These are phyloP conservation scores for Aspergillus thermomutatus DNA, from an alignment of 2,329 filamentous ascomycete genomes.

Conservation along the genomic window DNA sequence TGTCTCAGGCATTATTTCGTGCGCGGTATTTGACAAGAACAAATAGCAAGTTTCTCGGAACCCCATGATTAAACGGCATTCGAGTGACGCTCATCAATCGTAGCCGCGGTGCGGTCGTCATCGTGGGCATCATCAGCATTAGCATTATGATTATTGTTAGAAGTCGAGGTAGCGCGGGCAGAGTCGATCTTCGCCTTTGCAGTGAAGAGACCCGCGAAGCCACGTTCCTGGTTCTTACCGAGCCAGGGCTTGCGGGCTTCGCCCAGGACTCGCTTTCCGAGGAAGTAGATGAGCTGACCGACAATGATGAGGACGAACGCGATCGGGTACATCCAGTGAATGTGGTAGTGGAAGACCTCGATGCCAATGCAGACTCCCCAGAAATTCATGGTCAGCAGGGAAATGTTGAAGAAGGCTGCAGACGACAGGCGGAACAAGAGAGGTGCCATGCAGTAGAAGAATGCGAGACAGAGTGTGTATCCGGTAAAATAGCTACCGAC, in stretches of 20 bases:
- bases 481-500: constrained; percentile 82
- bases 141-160: constrained; percentile 9
- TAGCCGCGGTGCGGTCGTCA: not conserved
- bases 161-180: constrained; percentile 10
- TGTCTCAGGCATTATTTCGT: not conserved
- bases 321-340: constrained; percentile 92
- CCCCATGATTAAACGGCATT: constrained; percentile 6
- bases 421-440: constrained; percentile 84
- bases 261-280: constrained; percentile 75
- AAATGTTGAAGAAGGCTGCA: constrained; percentile 96
- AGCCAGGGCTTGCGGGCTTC: constrained; percentile 96
- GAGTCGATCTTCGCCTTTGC: constrained; percentile 69
- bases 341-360: constrained; percentile 71
- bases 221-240: constrained; percentile 77
- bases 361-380: constrained; percentile 95
- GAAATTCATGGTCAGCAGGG: constrained; percentile 88
- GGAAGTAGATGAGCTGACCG: constrained; percentile 82
- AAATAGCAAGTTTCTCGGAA: not conserved
- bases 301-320: constrained; percentile 90
- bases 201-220: constrained; percentile 76
- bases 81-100: constrained; percentile 1
- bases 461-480: constrained; percentile 75
- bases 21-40: not conserved
- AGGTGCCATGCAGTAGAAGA: constrained; percentile 88
- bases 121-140: constrained; percentile 1